These are phyloP conservation scores for Psilocybe sp. DNA, from an alignment of 768 basidiomycete genomes.

Conservation along the genomic window DNA sequence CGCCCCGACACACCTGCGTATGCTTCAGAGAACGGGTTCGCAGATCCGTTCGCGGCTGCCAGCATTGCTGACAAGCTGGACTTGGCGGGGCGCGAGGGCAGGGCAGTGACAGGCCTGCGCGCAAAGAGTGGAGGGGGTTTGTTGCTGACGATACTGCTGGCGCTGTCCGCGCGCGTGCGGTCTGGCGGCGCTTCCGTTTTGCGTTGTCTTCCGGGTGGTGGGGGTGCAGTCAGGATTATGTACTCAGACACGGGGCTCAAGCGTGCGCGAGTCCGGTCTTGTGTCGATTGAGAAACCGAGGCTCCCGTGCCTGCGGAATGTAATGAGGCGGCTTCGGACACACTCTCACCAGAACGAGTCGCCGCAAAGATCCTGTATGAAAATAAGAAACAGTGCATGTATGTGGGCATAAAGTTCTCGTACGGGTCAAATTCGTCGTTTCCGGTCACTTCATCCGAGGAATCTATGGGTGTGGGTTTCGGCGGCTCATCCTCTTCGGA, in stretches of 20 bases:
- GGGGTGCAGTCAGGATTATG: constrained; percentile 21
- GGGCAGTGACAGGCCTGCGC: too few relatives aligned
- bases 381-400: not conserved
- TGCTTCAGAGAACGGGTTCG: constrained; percentile 86
- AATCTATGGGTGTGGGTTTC: constrained; percentile 6
- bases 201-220: not conserved
- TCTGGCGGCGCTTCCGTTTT: constrained; percentile 15
- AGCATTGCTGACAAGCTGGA: constrained; percentile 78
- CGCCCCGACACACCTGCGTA: constrained; percentile 86
- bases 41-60: constrained; percentile 57
- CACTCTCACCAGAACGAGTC: constrained; percentile 54
- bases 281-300: constrained; percentile 41
- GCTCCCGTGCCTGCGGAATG: constrained; percentile 48
- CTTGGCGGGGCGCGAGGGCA: constrained; percentile 14
- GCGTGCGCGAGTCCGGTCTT: constrained; percentile 40
- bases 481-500: constrained; percentile 51
- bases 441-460: constrained; percentile 42
- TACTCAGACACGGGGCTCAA: constrained; percentile 67
- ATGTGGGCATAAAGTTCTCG: constrained; percentile 22
- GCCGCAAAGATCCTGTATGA: constrained; percentile 64
- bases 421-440: constrained; percentile 83
- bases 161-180: constrained; percentile 8
- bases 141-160: constrained; percentile 17
- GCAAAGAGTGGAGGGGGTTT: constrained; percentile 6
- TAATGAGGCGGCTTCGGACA: constrained; percentile 61